Conservation (phyloP, 345 rosid species). For the Populus ilicifolia region DNA sequence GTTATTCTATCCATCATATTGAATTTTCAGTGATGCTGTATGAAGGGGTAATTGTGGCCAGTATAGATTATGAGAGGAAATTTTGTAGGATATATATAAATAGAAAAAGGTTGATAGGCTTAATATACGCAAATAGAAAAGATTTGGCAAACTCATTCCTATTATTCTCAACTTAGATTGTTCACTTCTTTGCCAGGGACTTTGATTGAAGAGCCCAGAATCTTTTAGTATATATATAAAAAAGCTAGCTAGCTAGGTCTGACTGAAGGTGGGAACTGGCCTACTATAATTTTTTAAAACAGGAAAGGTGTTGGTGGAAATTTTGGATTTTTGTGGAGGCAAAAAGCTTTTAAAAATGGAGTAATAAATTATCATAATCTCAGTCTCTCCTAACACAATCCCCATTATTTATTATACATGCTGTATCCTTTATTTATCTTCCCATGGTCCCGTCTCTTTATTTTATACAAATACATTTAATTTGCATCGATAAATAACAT, state of each 20-base stretch:
- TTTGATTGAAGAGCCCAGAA: neutral
- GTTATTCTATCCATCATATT: neutral
- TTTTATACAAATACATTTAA: neutral
- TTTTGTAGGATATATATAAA: too few relatives aligned
- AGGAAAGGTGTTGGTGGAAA: slow-evolving; percentile 16
- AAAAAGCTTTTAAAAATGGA: slow-evolving; percentile 8
- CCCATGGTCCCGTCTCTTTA: neutral
- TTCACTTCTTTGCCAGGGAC: neutral
- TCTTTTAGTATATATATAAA: slow-evolving; percentile 7
- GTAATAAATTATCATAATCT: slow-evolving; percentile 22
- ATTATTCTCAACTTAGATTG: too few relatives aligned
- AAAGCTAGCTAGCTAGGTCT: slow-evolving; percentile 17
- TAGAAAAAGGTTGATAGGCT: too few relatives aligned
- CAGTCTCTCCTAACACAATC: slow-evolving; percentile 18
- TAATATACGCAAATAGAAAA: too few relatives aligned
- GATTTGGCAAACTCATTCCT: too few relatives aligned
- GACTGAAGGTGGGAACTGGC: slow-evolving; percentile 25
- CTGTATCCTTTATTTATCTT: neutral
- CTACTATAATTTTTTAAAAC: slow-evolving; percentile 2
- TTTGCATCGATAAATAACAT: neutral
- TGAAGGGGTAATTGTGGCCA: neutral
- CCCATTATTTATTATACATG: neutral
- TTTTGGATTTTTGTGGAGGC: slow-evolving; percentile 41
- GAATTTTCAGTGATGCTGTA: neutral
- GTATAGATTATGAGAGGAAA: neutral